Evolutionary conservation across 305 asterid species (phyloP), one percentile per base, ranked within the genome.

Genomic region (Fraxinus baroniana): DNA sequence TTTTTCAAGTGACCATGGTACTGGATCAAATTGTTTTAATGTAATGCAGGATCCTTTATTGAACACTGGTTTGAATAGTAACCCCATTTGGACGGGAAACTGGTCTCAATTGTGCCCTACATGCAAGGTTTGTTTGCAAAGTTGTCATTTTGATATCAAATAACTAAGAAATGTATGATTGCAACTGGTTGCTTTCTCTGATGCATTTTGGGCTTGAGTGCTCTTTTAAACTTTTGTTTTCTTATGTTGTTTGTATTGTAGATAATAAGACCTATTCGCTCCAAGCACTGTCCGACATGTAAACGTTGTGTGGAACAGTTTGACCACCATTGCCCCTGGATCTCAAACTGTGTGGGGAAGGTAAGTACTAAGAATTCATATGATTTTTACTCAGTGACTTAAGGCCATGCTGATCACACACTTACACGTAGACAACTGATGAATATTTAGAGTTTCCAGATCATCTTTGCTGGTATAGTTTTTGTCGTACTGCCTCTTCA

Each of bases 71-170:
- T 81, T 92, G 87, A 90, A 86, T 87, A 89, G 86, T 80, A 86
- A 89, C 73, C 84, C 95, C 72, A 80, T 78, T 73, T 94, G 97
- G 99, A 90, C 86, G 22, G 99, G 98, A 81, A 94, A 92, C 90
- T 96, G 98, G 98, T 91, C 98, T 82, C 99, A 94, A 84, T 97
- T 96, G 83, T 94, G 99, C 89, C 99, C 99, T 81, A 93, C 99
- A 86, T 96, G 99, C 98, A 94, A 96, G 99, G 98, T 96, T 88
- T 81, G 78, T 81, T 36, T 36, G 33, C 78, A 74, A 77, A 52
- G 32, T 39, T 78, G 78, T 76, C 44, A 78, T 81, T 75, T 64
- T 55, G 35, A 78, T 36, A 60, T 55, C 57, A 36, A 62, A 57
- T 66, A 77, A 33, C 74, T 78, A 52, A 74, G 49, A 71, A 79